phyloP scores from a whole-genome alignment of 257 asterid genomes.

The Craterostigma plantagineum region DNA sequence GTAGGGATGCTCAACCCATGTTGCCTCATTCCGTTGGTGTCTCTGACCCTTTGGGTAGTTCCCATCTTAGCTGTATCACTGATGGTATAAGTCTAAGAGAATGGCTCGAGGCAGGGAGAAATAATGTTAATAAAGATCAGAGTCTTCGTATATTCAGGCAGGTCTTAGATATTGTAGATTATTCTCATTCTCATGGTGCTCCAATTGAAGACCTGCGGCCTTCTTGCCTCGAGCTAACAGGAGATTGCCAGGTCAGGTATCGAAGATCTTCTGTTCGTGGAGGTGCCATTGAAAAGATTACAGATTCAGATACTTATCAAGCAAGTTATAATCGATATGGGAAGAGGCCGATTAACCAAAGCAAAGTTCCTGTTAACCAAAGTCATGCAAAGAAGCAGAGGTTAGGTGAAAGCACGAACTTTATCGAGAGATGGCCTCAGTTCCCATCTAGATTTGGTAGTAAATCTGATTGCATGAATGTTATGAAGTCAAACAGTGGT shows the following conservation, averaged over 20 bases:
- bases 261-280: slow-evolving; percentile 30
- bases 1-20: slow-evolving; percentile 17
- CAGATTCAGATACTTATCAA: slow-evolving; percentile 18
- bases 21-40: slow-evolving; percentile 20
- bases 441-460: slow-evolving; percentile 30
- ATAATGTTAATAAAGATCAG: slow-evolving; percentile 34
- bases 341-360: slow-evolving; percentile 29
- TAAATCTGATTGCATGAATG: no score
- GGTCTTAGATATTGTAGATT: slow-evolving; percentile 60
- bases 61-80: slow-evolving; percentile 12
- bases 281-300: slow-evolving; percentile 16
- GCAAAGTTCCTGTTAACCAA: slow-evolving; percentile 15
- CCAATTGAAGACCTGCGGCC: slow-evolving; percentile 52
- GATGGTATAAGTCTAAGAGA: slow-evolving; percentile 57
- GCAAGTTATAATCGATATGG: slow-evolving; percentile 17
- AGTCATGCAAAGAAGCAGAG: slow-evolving; percentile 39
- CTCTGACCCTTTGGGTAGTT: slow-evolving; percentile 16
- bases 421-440: slow-evolving; percentile 41
- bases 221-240: slow-evolving; percentile 57
- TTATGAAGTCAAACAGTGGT: slow-evolving; percentile 13
- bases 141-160: slow-evolving; percentile 60
- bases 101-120: slow-evolving; percentile 45
- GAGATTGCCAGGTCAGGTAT: slow-evolving; percentile 31
- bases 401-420: slow-evolving; percentile 20
- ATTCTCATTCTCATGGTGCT: slow-evolving; percentile 55